These are phyloP conservation scores for Diplocarpon rosae DNA, from an alignment of 2,329 filamentous ascomycete genomes.

Conservation along the genomic window DNA sequence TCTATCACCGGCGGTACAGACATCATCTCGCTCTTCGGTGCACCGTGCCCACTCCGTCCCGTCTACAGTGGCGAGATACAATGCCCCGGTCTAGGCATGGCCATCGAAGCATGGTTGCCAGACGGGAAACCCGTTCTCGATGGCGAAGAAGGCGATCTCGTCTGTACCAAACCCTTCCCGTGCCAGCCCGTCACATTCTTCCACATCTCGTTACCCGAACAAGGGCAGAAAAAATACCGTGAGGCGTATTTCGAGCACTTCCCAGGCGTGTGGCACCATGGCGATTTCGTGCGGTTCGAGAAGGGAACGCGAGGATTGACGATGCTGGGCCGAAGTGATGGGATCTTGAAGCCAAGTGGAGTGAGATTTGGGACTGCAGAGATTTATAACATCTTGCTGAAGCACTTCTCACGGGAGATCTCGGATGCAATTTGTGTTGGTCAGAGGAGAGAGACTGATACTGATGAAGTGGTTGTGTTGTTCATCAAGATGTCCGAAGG, in stretches of 20 bases:
- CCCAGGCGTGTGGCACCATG: conserved; percentile 74
- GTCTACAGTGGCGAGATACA: conserved; percentile 67
- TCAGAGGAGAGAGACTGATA: conserved; percentile 40
- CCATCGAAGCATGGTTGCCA: conserved; percentile 51
- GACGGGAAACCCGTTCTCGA: conserved; percentile 29
- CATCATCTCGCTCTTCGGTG: conserved; percentile 90
- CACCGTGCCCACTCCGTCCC: conserved; percentile 65
- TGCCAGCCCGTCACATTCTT: conserved; percentile 89
- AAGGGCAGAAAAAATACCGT: conserved; percentile 55
- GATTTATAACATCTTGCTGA: conserved; percentile 88
- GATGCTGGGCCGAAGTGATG: conserved; percentile 89
- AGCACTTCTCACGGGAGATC: conserved; percentile 67
- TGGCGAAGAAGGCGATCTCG: conserved; percentile 73
- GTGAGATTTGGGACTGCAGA: conserved; percentile 89
- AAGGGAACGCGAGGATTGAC: conserved; percentile 63
- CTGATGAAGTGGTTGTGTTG: conserved; percentile 50
- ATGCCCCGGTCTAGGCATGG: conserved; percentile 69
- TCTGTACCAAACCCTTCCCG: conserved; percentile 78
- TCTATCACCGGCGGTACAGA: conserved; percentile 95
- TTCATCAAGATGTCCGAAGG: conserved; percentile 64
- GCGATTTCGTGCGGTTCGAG: conserved; percentile 74
- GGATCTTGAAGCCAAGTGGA: conserved; percentile 83
- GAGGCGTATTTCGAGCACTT: conserved; percentile 85
- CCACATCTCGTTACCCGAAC: conserved; percentile 46
- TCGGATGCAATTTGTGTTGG: conserved; percentile 86